These are phyloP conservation scores for Talaromyces thailandensis DNA, from an alignment of 495 filamentous ascomycete genomes.

Conservation along the genomic window DNA sequence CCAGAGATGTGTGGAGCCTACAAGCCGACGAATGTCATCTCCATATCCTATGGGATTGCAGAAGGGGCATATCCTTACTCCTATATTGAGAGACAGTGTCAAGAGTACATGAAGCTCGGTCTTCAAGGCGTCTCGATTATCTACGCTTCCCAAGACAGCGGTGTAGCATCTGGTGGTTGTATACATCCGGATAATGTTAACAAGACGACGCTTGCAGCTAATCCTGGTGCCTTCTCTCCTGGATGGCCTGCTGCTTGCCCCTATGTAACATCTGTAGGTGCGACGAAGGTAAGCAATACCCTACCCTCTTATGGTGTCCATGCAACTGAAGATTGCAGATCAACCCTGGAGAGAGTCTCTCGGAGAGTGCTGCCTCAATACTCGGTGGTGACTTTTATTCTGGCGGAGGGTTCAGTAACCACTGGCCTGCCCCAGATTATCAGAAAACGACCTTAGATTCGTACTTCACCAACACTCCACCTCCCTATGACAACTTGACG, in stretches of 20 bases:
- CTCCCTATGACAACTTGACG: neutral
- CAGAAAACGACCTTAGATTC: neutral
- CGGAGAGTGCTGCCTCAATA: slow-evolving; percentile 8
- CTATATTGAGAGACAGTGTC: slow-evolving; percentile 29
- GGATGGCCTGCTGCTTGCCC: slow-evolving; percentile 17
- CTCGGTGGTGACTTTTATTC: slow-evolving; percentile 23
- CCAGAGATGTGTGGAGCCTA: slow-evolving; percentile 25
- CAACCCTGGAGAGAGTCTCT: neutral
- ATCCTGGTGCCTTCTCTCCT: slow-evolving; percentile 18
- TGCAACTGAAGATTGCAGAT: neutral
- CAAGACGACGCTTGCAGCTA: neutral
- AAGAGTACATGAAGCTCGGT: slow-evolving; percentile 38
- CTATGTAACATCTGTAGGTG: slow-evolving; percentile 31
- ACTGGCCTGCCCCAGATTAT: slow-evolving; percentile 23
- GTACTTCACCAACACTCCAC: slow-evolving; percentile 21
- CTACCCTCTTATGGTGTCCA: neutral
- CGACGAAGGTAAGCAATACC: slow-evolving; percentile 21
- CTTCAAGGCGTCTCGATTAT: slow-evolving; percentile 31
- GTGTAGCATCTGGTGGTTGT: slow-evolving; percentile 7
- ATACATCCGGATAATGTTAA: neutral
- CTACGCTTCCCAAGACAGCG: slow-evolving; percentile 30
- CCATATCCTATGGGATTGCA: slow-evolving; percentile 32
- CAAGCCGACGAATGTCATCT: slow-evolving; percentile 36
- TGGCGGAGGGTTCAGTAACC: slow-evolving; percentile 40
- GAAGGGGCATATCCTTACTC: slow-evolving; percentile 25